These are phyloP conservation scores for Thozetella sp. DNA, from an alignment of 495 filamentous ascomycete species.

Conservation along the genomic window DNA sequence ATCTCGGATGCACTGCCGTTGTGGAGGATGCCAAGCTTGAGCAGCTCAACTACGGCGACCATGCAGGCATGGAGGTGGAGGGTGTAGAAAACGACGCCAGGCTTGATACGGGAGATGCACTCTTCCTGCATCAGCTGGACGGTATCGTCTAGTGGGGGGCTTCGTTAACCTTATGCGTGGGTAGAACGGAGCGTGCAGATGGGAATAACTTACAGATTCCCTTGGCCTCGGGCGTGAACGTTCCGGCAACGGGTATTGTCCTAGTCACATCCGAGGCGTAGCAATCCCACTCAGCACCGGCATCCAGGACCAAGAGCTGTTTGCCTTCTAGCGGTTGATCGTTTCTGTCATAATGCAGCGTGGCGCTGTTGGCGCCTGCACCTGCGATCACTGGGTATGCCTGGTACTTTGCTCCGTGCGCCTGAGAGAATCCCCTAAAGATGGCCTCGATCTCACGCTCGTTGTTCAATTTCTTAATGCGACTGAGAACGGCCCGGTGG, in stretches of 20 bases:
- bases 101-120: slow-evolving; percentile 67
- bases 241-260: slow-evolving; percentile 73
- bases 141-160: slow-evolving; percentile 48
- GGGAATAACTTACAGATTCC: slow-evolving; percentile 52
- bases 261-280: slow-evolving; percentile 93
- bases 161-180: background rate
- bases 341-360: slow-evolving; percentile 85
- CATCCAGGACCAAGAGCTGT: slow-evolving; percentile 81
- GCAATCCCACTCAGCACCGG: slow-evolving; percentile 80
- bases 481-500: slow-evolving; percentile 67
- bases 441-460: slow-evolving; percentile 83
- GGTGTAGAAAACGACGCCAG: slow-evolving; percentile 66
- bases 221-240: slow-evolving; percentile 66
- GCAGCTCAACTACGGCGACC: slow-evolving; percentile 71
- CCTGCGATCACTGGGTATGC: slow-evolving; percentile 88
- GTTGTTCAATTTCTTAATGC: slow-evolving; percentile 62
- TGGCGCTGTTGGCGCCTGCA: slow-evolving; percentile 74
- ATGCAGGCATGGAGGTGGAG: slow-evolving; percentile 72
- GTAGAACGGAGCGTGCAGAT: background rate
- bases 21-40: slow-evolving; percentile 66
- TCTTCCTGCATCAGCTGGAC: slow-evolving; percentile 84
- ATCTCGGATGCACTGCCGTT: slow-evolving; percentile 66
- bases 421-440: slow-evolving; percentile 71
- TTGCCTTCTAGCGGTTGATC: slow-evolving; percentile 65
- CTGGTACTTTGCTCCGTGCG: slow-evolving; percentile 72